These are phyloP conservation scores for Fraxinus pennsylvanica DNA, from an alignment of 257 asterid species.

Conservation along the genomic window DNA sequence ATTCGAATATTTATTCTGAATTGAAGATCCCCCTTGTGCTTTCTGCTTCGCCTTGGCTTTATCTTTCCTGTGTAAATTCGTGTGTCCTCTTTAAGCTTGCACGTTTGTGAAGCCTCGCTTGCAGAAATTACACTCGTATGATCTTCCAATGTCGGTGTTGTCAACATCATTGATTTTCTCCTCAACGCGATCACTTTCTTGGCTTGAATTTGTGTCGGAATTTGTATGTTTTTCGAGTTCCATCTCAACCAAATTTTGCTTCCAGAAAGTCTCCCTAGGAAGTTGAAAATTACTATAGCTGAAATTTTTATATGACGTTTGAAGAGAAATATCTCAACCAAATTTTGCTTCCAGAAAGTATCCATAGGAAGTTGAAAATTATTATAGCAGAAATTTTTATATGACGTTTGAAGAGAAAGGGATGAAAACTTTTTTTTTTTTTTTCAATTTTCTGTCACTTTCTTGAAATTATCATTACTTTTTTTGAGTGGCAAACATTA, in stretches of 20 bases:
- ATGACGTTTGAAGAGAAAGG: neutral
- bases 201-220: conserved; percentile 32
- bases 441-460: too few species aligned
- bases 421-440: too few species aligned
- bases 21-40: neutral
- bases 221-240: conserved; percentile 22
- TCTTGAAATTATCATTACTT: too few species aligned
- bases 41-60: conserved; percentile 28
- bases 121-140: conserved; percentile 50
- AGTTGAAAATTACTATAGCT: neutral
- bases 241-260: conserved; percentile 17
- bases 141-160: conserved; percentile 32
- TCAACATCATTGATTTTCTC: conserved; percentile 27
- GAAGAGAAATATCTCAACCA: conserved; percentile 9
- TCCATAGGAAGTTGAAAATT: conserved; percentile 5
- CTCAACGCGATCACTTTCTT: conserved; percentile 27
- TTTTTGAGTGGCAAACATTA: too few species aligned
- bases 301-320: neutral
- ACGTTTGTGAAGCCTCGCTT: conserved; percentile 53
- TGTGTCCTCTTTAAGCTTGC: conserved; percentile 59
- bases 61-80: conserved; percentile 51
- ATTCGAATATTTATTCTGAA: conserved; percentile 1
- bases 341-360: neutral
- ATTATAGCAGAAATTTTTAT: neutral
- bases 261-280: conserved; percentile 9